These are phyloP conservation scores for Cadophora sp. DNA, from an alignment of 2,329 filamentous ascomycete species.

Conservation along the genomic window DNA sequence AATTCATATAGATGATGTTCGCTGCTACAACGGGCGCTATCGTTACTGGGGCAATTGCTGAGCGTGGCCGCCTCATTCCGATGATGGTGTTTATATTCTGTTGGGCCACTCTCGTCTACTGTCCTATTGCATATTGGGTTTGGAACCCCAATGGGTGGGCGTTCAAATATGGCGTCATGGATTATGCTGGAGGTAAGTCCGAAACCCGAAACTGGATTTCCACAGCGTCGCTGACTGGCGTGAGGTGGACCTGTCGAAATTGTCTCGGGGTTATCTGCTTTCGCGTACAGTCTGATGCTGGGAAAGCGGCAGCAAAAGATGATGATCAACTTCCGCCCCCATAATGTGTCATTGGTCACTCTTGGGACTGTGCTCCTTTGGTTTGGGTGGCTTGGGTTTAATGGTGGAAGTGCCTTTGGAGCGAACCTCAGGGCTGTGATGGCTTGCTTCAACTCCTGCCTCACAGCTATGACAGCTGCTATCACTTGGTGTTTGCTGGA, in stretches of 20 bases:
- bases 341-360: conserved; percentile 97
- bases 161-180: conserved; percentile 86
- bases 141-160: conserved; percentile 96
- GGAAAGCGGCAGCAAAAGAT: conserved; percentile 97
- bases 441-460: conserved; percentile 96
- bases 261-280: conserved; percentile 85
- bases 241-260: conserved; percentile 92
- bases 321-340: conserved; percentile 99
- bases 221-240: background rate
- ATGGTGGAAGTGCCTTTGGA: conserved; percentile 92
- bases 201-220: too few species aligned
- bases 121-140: conserved; percentile 92
- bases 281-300: conserved; percentile 94
- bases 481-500: conserved; percentile 95
- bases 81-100: conserved; percentile 94
- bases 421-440: conserved; percentile 92
- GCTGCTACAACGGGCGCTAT: conserved; percentile 91
- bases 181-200: conserved; percentile 74
- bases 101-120: conserved; percentile 97
- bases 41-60: conserved; percentile 87
- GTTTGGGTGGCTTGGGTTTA: conserved; percentile 99
- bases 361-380: conserved; percentile 94
- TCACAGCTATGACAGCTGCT: conserved; percentile 79
- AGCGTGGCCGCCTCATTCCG: conserved; percentile 89
- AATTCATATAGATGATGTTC: conserved; percentile 85